Percentiles rank a stretch among this genome's conserved stretches.
Evolutionary conservation across 345 rosid species (phyloP).

Genomic region (Trapa bicornis): DNA sequence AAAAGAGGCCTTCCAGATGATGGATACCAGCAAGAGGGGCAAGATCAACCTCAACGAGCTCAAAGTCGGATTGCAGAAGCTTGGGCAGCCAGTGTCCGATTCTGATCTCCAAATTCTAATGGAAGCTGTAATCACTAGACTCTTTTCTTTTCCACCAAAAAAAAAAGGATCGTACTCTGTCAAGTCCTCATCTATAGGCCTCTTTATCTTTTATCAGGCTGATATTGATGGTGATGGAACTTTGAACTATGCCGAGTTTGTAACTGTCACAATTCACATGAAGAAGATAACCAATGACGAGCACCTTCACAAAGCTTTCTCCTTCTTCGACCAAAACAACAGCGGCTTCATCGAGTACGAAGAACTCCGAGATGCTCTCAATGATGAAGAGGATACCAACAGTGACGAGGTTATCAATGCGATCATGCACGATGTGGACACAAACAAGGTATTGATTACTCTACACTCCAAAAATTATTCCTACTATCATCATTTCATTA

Average conservation of each 20-base stretch:
- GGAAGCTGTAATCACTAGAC: conserved; percentile 64
- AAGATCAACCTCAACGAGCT: conserved; percentile 76
- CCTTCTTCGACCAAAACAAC: conserved; percentile 67
- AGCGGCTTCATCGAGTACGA: conserved; percentile 84
- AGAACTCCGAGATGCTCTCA: conserved; percentile 64
- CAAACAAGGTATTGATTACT: conserved; percentile 59
- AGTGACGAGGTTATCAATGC: conserved; percentile 64
- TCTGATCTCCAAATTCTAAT: conserved; percentile 76
- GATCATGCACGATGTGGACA: conserved; percentile 89
- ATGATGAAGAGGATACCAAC: conserved; percentile 51
- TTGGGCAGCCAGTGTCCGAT: conserved; percentile 67
- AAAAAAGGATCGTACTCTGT: too few relatives aligned
- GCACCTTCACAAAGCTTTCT: conserved; percentile 85
- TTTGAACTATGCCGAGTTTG: conserved; percentile 76
- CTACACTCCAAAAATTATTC: not conserved
- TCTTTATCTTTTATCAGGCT: conserved; percentile 41
- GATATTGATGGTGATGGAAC: conserved; percentile 78
- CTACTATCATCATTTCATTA: not conserved
- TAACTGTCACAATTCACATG: conserved; percentile 71
- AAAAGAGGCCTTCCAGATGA: conserved; percentile 76
- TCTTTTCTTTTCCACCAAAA: not conserved
- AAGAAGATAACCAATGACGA: conserved; percentile 84
- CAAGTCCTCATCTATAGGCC: not conserved
- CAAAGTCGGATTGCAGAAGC: conserved; percentile 56
- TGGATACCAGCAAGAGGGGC: conserved; percentile 68